phyloP scores from a whole-genome alignment of 192 early-diverging fungal species.

The Kappamyces sp. region DNA sequence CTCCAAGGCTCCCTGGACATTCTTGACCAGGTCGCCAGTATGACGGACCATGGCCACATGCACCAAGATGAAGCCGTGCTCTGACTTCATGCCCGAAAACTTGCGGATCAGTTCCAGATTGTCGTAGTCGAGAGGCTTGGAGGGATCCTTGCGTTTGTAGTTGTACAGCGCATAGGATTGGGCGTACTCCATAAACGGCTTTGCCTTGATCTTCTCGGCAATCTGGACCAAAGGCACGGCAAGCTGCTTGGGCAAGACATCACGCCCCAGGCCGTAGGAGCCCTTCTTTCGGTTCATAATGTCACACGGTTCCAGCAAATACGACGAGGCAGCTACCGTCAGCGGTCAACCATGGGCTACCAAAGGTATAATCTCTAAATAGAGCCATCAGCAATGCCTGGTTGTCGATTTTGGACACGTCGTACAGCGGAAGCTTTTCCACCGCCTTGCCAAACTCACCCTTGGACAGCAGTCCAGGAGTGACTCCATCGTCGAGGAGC shows the following conservation, averaged over 20 bases:
- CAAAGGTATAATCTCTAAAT: constrained; percentile 84
- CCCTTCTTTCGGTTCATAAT: constrained; percentile 62
- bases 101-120: constrained; percentile 72
- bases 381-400: constrained; percentile 68
- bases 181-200: constrained; percentile 57
- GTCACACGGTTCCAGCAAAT: constrained; percentile 86
- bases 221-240: constrained; percentile 70
- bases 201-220: constrained; percentile 62
- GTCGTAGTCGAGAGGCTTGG: constrained; percentile 47
- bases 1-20: constrained; percentile 54
- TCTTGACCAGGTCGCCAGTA: constrained; percentile 60
- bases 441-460: constrained; percentile 78
- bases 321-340: constrained; percentile 80
- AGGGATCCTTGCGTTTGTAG: constrained; percentile 64
- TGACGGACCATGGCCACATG: constrained; percentile 86
- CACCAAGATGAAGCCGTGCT: constrained; percentile 77
- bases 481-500: constrained; percentile 50
- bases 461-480: constrained; percentile 65
- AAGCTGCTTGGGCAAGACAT: constrained; percentile 68
- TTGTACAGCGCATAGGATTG: constrained; percentile 73
- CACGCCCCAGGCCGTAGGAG: constrained; percentile 75
- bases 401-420: constrained; percentile 68
- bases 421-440: constrained; percentile 61
- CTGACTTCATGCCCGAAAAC: constrained; percentile 70
- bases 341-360: too few relatives aligned